phyloP scores from a whole-genome alignment of 441 rosid genomes.

The Adansonia gregorii region DNA sequence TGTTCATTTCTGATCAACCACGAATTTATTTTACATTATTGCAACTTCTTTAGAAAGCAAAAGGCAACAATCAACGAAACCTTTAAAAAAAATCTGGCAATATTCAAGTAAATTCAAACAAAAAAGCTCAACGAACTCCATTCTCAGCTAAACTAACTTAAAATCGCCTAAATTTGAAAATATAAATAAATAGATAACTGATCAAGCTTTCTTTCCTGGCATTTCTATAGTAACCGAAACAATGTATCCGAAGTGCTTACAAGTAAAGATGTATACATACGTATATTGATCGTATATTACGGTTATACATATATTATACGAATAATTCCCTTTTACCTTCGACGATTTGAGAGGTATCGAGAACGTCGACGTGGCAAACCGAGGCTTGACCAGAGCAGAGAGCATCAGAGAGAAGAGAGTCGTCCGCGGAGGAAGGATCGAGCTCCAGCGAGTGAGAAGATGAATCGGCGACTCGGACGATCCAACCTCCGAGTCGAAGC shows the following conservation, averaged over 20 bases:
- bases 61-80: constrained; percentile 6
- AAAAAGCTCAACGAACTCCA: neutral
- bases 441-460: constrained; percentile 52
- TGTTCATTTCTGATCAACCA: neutral
- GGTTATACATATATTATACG: no score
- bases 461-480: constrained; percentile 76
- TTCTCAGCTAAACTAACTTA: neutral
- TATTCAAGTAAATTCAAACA: neutral
- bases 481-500: constrained; percentile 67
- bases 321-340: constrained; percentile 39
- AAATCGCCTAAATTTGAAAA: neutral
- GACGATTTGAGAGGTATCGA: constrained; percentile 53
- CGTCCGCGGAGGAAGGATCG: constrained; percentile 36
- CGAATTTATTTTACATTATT: neutral
- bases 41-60: neutral
- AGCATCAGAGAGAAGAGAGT: constrained; percentile 58
- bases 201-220: constrained; percentile 14
- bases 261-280: neutral
- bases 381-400: constrained; percentile 70
- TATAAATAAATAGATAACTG: neutral
- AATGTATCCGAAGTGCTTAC: neutral
- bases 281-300: neutral
- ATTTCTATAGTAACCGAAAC: constrained; percentile 10
- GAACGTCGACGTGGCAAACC: constrained; percentile 61
- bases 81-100: neutral